Evolutionary conservation across 306 rosid genomes (phyloP).

Genomic region (Phaseolus lunatus): DNA sequence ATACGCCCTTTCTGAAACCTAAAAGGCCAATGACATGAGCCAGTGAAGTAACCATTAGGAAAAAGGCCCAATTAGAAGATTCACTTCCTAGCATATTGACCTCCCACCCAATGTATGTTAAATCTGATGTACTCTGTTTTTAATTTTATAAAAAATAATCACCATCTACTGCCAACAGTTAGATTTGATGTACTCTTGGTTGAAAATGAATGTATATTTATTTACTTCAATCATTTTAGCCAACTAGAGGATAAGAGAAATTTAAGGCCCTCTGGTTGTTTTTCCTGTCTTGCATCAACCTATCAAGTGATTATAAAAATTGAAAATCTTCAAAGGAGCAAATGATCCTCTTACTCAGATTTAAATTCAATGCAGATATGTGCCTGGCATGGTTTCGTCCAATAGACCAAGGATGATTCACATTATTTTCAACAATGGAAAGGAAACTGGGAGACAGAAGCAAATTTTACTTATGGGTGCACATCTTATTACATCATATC

Average conservation of each 20-base stretch:
- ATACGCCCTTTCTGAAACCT: background rate
- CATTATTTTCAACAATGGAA: background rate
- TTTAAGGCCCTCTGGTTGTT: background rate
- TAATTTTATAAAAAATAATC: background rate
- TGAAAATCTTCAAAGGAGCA: background rate
- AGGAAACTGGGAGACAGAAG: background rate
- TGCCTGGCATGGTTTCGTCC: background rate
- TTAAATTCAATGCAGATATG: background rate
- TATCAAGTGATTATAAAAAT: background rate
- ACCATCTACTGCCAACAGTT: background rate
- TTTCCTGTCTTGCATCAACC: background rate
- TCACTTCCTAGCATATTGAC: background rate
- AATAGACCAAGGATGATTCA: slow-evolving; percentile 2
- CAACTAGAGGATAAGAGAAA: background rate
- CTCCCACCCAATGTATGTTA: background rate
- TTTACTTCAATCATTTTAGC: background rate
- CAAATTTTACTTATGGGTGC: background rate
- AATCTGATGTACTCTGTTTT: background rate
- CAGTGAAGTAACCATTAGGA: background rate
- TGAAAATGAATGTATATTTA: background rate
- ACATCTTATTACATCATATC: background rate
- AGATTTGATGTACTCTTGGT: background rate
- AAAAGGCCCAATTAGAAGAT: slow-evolving; percentile 6
- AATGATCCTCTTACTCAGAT: background rate
- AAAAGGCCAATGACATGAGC: background rate